phyloP scores from a whole-genome alignment of 2,329 filamentous ascomycete species.

The Aureobasidium sp. region DNA sequence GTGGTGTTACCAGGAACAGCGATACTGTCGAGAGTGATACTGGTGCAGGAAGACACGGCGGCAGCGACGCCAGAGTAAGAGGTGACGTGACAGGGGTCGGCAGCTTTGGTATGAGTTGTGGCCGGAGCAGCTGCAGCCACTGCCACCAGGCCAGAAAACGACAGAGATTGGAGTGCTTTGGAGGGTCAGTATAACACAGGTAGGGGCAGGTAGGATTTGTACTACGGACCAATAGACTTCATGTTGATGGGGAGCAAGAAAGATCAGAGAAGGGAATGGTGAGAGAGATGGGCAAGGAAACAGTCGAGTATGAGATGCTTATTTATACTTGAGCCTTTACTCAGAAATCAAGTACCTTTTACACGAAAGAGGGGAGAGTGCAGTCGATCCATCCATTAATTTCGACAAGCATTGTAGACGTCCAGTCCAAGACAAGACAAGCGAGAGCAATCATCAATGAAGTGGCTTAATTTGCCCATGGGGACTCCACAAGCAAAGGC shows the following conservation, averaged over 20 bases:
- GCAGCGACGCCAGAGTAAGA: constrained; percentile 16
- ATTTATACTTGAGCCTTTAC: background rate
- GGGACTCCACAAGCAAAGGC: background rate
- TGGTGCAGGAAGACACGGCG: constrained; percentile 33
- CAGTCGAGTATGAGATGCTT: background rate
- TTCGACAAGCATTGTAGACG: background rate
- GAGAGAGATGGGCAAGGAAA: background rate
- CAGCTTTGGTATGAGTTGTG: background rate
- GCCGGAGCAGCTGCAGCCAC: background rate
- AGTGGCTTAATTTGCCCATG: background rate
- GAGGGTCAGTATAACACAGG: background rate
- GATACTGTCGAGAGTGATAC: constrained; percentile 34
- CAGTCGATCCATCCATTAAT: background rate
- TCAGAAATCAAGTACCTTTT: background rate
- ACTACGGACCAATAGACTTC: background rate
- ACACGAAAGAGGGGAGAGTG: background rate
- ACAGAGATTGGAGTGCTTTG: background rate
- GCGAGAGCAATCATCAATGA: background rate
- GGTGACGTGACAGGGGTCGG: constrained; percentile 1
- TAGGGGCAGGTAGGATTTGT: background rate
- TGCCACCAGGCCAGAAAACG: background rate
- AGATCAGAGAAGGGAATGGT: background rate
- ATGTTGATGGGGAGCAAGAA: background rate
- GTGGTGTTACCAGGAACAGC: constrained; percentile 31
- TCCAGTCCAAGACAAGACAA: background rate